These are phyloP conservation scores for Rhizopogon rudus DNA, from an alignment of 768 basidiomycete species.

Conservation along the genomic window DNA sequence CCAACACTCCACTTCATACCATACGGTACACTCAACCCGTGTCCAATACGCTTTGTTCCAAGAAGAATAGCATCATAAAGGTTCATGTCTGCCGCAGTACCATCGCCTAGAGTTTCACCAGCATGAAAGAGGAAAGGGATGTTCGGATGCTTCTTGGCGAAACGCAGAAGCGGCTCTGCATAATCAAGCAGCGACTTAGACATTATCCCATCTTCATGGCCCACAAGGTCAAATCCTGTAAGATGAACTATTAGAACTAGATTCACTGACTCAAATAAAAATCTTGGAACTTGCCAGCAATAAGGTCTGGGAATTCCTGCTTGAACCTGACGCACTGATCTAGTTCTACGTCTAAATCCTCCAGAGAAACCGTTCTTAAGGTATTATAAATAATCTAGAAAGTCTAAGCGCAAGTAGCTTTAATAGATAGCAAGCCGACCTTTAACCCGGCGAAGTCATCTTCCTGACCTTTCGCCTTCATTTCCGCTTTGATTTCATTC, in stretches of 20 bases:
- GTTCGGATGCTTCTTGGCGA: constrained; percentile 31
- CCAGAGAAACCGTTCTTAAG: constrained; percentile 27
- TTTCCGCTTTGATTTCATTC: constrained; percentile 28
- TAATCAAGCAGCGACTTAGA: constrained; percentile 32
- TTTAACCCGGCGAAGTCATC: constrained; percentile 39
- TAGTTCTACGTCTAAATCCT: constrained; percentile 35
- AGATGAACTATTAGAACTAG: not conserved
- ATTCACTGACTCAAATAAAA: not conserved
- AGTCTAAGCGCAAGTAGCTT: not conserved
- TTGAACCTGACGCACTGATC: constrained; percentile 41
- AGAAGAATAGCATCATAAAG: constrained; percentile 45
- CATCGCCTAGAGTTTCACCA: constrained; percentile 46
- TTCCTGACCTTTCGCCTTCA: constrained; percentile 30
- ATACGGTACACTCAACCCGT: constrained; percentile 29
- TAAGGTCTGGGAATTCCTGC: constrained; percentile 40
- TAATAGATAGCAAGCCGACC: constrained; percentile 16
- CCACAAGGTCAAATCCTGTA: constrained; percentile 45
- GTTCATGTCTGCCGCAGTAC: constrained; percentile 37
- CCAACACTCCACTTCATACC: not conserved
- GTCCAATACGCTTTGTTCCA: constrained; percentile 47
- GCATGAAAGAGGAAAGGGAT: constrained; percentile 46
- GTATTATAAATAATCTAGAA: constrained; percentile 41
- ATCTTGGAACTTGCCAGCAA: constrained; percentile 29
- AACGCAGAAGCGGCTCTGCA: constrained; percentile 31
- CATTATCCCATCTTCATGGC: constrained; percentile 35